phyloP scores from a whole-genome alignment of 164 flowering plant species.

The Magnolia kwangsiensis region DNA sequence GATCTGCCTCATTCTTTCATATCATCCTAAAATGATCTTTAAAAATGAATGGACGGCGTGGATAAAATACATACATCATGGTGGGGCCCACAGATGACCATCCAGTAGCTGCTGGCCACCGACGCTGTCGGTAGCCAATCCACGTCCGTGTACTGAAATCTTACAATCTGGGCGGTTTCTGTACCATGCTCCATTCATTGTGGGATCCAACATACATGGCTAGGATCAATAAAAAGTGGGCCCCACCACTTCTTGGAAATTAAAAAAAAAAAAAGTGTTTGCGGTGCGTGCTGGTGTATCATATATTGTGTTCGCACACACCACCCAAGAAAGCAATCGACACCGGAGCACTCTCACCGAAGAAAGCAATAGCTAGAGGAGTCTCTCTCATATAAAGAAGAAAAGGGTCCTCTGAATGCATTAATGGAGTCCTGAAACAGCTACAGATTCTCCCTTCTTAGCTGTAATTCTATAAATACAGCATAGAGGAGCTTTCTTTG shows the following conservation, averaged over 20 bases:
- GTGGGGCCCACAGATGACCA: no score
- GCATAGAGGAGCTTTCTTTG: neutral
- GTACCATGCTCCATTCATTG: neutral
- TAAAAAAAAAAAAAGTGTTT: neutral
- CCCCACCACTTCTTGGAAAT: neutral
- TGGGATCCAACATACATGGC: neutral
- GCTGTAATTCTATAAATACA: neutral
- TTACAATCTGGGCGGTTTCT: neutral
- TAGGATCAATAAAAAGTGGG: neutral
- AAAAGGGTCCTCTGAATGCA: neutral
- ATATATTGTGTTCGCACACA: constrained; percentile 1
- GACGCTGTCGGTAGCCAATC: neutral
- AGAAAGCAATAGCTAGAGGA: neutral
- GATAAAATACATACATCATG: no score
- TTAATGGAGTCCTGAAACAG: neutral
- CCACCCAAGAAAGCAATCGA: constrained; percentile 6
- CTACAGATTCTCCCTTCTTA: neutral
- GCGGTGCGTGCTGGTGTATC: neutral
- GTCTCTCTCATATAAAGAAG: neutral
- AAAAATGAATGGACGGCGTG: no score
- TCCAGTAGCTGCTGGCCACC: no score
- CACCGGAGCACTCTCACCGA: neutral
- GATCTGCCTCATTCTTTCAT: no score
- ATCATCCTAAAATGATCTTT: no score
- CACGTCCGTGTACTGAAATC: neutral